phyloP scores from a whole-genome alignment of 176 grass and related monocot genomes.

The Chloris gayana region DNA sequence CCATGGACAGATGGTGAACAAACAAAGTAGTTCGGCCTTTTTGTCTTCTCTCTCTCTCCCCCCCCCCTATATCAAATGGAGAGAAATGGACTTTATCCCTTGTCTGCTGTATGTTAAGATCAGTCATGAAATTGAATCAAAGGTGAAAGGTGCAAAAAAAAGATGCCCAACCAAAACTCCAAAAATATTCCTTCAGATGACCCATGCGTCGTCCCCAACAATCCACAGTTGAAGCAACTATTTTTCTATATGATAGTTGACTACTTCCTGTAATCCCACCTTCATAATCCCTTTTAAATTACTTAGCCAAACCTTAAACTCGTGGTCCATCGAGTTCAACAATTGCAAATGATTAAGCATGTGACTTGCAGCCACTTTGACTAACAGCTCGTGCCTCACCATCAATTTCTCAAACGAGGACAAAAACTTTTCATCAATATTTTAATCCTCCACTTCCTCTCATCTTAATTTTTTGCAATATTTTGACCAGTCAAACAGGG shows the following conservation, averaged over 20 bases:
- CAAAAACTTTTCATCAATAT: slow-evolving; percentile 7
- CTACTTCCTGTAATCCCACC: not conserved
- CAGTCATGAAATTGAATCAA: slow-evolving; percentile 6
- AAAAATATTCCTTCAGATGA: not conserved
- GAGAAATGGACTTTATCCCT: not conserved
- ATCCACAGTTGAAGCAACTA: slow-evolving; percentile 7
- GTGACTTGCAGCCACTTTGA: slow-evolving; percentile 50
- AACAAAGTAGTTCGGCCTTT: not conserved
- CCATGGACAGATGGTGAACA: not conserved
- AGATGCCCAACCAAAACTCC: not conserved
- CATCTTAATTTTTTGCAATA: slow-evolving; percentile 16
- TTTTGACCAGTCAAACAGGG: slow-evolving; percentile 42
- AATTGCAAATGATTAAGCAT: slow-evolving; percentile 42
- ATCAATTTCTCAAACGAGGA: slow-evolving; percentile 8
- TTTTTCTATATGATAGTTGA: slow-evolving; percentile 8
- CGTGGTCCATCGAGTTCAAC: slow-evolving; percentile 23
- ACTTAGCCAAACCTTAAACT: slow-evolving; percentile 6
- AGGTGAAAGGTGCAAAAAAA: not conserved
- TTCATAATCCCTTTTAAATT: not conserved
- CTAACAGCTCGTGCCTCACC: not conserved
- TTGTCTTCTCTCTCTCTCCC: not conserved
- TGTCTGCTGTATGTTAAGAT: not conserved
- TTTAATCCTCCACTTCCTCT: slow-evolving; percentile 44
- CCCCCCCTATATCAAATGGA: not conserved
- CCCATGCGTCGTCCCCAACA: slow-evolving; percentile 12